These are phyloP conservation scores for Eucalyptus caleyi DNA, from an alignment of 345 rosid genomes.

Conservation along the genomic window DNA sequence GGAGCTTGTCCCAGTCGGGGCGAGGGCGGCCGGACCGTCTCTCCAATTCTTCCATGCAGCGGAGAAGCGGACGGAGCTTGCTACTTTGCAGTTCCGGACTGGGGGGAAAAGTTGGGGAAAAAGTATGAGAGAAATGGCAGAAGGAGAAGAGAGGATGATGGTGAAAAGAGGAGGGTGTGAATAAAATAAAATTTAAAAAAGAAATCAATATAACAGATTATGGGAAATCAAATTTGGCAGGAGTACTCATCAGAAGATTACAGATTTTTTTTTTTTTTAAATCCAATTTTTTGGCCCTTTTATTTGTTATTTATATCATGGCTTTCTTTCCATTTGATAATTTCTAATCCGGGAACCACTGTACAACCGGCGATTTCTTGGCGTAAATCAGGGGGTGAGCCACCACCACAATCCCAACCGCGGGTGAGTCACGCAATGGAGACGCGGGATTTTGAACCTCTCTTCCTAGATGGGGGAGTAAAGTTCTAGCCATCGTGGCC, in stretches of 20 bases:
- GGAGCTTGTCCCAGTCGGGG: background rate
- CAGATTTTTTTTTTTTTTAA: too few relatives aligned
- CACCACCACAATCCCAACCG: too few relatives aligned
- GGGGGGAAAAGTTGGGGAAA: background rate
- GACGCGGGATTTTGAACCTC: too few relatives aligned
- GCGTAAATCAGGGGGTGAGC: rapidly evolving
- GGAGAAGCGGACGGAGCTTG: background rate
- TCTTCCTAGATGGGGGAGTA: too few relatives aligned
- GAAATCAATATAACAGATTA: too few relatives aligned
- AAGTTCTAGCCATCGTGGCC: too few relatives aligned
- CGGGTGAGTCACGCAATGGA: too few relatives aligned
- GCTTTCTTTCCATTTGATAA: too few relatives aligned
- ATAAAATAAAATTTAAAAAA: too few relatives aligned
- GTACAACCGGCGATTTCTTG: rapidly evolving
- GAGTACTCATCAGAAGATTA: background rate
- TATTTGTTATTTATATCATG: background rate
- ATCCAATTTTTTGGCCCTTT: too few relatives aligned
- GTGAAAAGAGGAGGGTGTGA: background rate
- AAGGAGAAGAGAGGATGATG: background rate
- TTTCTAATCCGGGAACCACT: too few relatives aligned
- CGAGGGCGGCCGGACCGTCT: background rate
- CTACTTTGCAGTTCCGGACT: background rate
- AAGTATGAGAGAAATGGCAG: background rate
- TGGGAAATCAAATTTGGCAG: background rate
- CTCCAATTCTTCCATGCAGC: background rate